Evolutionary conservation across 1,284 basidiomycete genomes (phyloP).

Genomic region (Schizophyllum commune): DNA sequence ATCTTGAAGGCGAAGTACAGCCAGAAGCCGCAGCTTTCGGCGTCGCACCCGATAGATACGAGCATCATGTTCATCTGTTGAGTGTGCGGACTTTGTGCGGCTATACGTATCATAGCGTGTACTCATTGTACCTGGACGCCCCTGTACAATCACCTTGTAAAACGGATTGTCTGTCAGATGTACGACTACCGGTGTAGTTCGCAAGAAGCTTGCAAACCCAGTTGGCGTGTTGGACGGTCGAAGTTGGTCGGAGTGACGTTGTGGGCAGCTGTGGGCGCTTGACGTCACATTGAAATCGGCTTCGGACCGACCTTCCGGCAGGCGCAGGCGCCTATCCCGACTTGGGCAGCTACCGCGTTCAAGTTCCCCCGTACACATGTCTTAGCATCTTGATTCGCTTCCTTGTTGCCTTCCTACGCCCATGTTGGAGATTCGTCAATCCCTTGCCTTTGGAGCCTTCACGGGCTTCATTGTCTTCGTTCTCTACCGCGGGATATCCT

Average conservation of each 20-base stretch:
- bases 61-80: conserved; percentile 48
- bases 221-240: too few relatives aligned
- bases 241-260: too few relatives aligned
- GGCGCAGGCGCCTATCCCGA: background rate
- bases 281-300: too few relatives aligned
- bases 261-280: background rate
- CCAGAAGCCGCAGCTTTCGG: conserved; percentile 82
- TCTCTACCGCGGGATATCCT: background rate
- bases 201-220: too few relatives aligned
- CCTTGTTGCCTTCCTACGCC: background rate
- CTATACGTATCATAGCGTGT: background rate
- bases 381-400: background rate
- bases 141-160: too few relatives aligned
- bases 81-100: conserved; percentile 3
- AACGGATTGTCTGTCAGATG: too few relatives aligned
- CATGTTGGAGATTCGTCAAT: background rate
- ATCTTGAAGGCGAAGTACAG: conserved; percentile 64
- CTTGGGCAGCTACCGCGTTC: background rate
- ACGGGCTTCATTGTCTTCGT: background rate
- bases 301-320: too few relatives aligned
- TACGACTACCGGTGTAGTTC: too few relatives aligned
- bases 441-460: background rate
- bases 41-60: conserved; percentile 71
- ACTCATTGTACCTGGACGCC: too few relatives aligned
- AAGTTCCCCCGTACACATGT: background rate